A percentile compares a stretch with the other conserved stretches of the same genome.
These are phyloP conservation scores for Penicillium sp. DNA, from an alignment of 2,329 filamentous ascomycete species.

Conservation along the genomic window DNA sequence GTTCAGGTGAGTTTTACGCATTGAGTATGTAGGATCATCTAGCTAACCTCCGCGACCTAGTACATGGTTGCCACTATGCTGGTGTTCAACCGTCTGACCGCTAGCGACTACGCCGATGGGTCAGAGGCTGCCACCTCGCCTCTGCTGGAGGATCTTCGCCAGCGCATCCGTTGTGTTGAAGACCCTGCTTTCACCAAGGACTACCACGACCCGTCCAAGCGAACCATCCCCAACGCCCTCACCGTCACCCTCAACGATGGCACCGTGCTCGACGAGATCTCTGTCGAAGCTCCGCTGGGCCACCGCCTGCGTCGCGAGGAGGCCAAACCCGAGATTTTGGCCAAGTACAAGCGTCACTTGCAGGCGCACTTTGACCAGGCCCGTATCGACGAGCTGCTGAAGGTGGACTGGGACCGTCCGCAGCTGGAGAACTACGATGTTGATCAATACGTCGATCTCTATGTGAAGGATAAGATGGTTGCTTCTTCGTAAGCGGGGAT, in stretches of 20 bases:
- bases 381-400: conserved; percentile 74
- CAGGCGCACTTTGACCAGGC: conserved; percentile 71
- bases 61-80: conserved; percentile 99
- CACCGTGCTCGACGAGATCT: conserved; percentile 81
- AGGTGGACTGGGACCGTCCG: conserved; percentile 68
- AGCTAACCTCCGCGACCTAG: conserved; percentile 22
- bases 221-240: conserved; percentile 94
- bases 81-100: conserved; percentile 85
- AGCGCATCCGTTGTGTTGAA: conserved; percentile 94
- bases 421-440: conserved; percentile 74
- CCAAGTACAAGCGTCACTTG: conserved; percentile 92
- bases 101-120: conserved; percentile 88
- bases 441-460: conserved; percentile 91
- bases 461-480: conserved; percentile 52
- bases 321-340: conserved; percentile 93
- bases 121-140: conserved; percentile 84
- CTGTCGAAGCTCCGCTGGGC: conserved; percentile 88
- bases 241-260: conserved; percentile 94
- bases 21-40: not conserved
- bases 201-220: conserved; percentile 89
- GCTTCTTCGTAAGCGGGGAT: conserved; percentile 12
- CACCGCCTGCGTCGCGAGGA: conserved; percentile 88
- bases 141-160: conserved; percentile 82
- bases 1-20: conserved; percentile 59
- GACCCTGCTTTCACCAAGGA: conserved; percentile 90